phyloP scores from a whole-genome alignment of 2,329 filamentous ascomycete genomes.

The Stachybotrys chartarum region DNA sequence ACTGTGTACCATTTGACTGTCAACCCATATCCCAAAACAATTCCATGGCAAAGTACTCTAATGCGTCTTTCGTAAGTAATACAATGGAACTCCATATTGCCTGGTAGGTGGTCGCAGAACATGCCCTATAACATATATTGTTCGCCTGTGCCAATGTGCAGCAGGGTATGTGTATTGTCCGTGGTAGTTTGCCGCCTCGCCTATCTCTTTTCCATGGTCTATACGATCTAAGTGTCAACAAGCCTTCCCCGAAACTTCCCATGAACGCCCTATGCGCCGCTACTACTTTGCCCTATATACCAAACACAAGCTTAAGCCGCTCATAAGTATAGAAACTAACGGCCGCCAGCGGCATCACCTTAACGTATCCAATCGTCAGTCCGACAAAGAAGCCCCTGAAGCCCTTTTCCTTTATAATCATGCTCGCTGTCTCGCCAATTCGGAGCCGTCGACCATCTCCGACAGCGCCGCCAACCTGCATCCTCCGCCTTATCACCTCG shows the following conservation, averaged over 20 bases:
- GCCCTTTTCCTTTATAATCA: slow-evolving; percentile 71
- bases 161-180: too few species aligned
- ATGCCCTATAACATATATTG: too few species aligned
- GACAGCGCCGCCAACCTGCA: slow-evolving; percentile 94
- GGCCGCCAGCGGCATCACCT: slow-evolving; percentile 85
- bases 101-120: too few species aligned
- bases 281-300: slow-evolving; percentile 41
- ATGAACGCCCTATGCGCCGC: slow-evolving; percentile 13
- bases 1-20: too few species aligned
- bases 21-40: too few species aligned
- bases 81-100: too few species aligned
- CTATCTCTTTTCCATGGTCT: background rate
- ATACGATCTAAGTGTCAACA: background rate
- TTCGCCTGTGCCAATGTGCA: too few species aligned
- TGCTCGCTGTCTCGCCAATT: slow-evolving; percentile 69
- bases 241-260: background rate
- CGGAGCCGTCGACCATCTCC: slow-evolving; percentile 77
- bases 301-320: slow-evolving; percentile 54
- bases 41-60: too few species aligned
- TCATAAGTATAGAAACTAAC: slow-evolving; percentile 61
- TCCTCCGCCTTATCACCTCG: slow-evolving; percentile 83
- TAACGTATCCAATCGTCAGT: slow-evolving; percentile 88
- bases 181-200: too few species aligned
- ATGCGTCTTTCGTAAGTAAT: too few species aligned
- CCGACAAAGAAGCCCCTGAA: slow-evolving; percentile 84